A percentile compares a stretch with the other conserved stretches of the same genome.
Conservation (phyloP, 345 rosid species). For the Salix exigua region DNA sequence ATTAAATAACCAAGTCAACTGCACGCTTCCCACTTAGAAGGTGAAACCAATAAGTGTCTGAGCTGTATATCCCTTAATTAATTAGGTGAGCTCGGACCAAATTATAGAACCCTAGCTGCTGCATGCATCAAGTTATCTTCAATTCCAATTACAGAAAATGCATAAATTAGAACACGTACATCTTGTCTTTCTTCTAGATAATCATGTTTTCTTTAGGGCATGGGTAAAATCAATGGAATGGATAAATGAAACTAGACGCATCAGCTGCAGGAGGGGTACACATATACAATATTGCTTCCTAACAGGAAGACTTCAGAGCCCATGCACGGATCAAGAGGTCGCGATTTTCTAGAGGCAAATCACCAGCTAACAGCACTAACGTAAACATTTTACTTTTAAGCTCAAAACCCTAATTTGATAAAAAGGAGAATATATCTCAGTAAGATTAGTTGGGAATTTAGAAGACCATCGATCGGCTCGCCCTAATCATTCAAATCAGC, state of each 20-base stretch:
- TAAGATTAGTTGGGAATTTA: neutral
- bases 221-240: neutral
- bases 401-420: no score
- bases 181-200: neutral
- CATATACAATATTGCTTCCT: neutral
- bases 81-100: neutral
- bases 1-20: neutral
- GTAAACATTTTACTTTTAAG: no score
- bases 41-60: neutral
- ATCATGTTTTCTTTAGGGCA: neutral
- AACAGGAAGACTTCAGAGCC: neutral
- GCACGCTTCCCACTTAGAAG: neutral
- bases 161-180: neutral
- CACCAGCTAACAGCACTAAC: no score
- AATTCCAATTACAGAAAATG: neutral
- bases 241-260: neutral
- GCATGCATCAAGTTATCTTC: neutral
- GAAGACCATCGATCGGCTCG: neutral
- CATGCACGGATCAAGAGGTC: neutral
- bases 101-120: neutral
- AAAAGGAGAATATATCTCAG: neutral
- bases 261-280: no score
- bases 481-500: slow-evolving; percentile 24
- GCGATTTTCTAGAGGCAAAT: no score
- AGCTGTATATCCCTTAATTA: no score